Evolutionary conservation across 352 stramenopile genomes (phyloP), one percentile per base, ranked within the genome.

Genomic region (Pythium dissotocum): DNA sequence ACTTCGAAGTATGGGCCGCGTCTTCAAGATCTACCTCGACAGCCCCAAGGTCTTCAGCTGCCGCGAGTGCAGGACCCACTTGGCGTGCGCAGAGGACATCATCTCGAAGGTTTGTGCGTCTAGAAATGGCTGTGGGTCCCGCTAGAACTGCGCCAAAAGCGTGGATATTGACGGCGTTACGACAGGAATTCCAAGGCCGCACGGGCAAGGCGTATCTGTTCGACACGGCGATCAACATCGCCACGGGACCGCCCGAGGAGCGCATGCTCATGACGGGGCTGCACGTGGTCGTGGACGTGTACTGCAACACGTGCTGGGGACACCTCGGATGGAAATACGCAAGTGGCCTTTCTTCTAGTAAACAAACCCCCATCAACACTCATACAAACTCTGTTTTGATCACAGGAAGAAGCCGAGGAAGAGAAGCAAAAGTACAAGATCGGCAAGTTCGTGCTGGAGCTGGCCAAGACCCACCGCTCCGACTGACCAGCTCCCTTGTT

Each of bases 371-470:
- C 33, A 26, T 13, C 0, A 14, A 52, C 24, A 26, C 12, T 64
- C 4, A 28, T 56, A 18, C 18, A 18, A n/a, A 63, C 13, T 9
- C n/a, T 35, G 33, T 26, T 21, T 10, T 53, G 12, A 12, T 63
- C 18, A 7, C 69, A 94, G 84, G 85, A 93, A 69, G 94, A 94
- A 70, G 95, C 95, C 40, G 95, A 98, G 64, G 92, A 98, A 59
- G 76, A 84, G 46, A 93, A 77, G 70, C 90, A 98, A 76, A 98
- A 97, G 74, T 99, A 98, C 83, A 99, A 99, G 75, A 94, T 98
- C 77, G 94, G 94, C 65, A 98, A 98, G 69, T 98, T 94, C 78
- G 98, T 99, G 73, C 89, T 99, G 64, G 95, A 99, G 76, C 94
- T 98, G 68, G 95, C 97, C 69, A 93, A 97, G 77, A 92, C 84